Base-by-base conservation (phyloP, 495 filamentous ascomycete species). In the Coniosporium apollinis region DNA sequence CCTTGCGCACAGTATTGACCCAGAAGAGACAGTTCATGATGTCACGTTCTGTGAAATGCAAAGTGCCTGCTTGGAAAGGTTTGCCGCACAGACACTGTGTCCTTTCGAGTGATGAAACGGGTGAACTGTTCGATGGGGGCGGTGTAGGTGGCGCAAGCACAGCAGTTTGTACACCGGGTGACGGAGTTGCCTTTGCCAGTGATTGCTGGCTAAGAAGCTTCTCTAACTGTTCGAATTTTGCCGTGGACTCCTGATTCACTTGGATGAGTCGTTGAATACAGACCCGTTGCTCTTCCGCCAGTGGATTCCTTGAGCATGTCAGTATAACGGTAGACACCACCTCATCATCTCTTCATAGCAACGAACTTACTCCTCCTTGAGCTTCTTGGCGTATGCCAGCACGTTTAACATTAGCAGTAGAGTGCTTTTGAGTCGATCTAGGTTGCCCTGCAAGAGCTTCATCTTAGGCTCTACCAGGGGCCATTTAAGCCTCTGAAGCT, bases 351-450 rank as follows among this genome's bases (percentile, higher is more conserved):
- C n/a, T 8, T 26, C 8, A 26, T 26, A 26, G 8, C 8, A 26
- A n/a, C n/a, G 7, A 13, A 26, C 24, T 26, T 26, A 26, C 24
- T 26, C 24, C 8, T 7, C 7, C 7, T 7, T 13, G 13, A 26
- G 24, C 13, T 8, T 13, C 11, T 48, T 41, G n/a, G 55, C 55
- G 37, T 53, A 59, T 28, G 45, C 49, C 20, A 62, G 50, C 0
- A 62, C 59, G 39, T 57, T 52, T 0, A 62, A 38, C 42, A 59
- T 38, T 5, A 61, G 34, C 9, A 49, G 30, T 41, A 60, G 44
- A 14, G 52, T 59, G 8, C 43, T 45, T 34, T 60, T 62, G 19
- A 62, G 33, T 22, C 49, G 48, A 15, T 61, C 58, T 16, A 61
- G 36, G 22, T 57, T 50, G 2, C 19, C 25, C 9, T 46, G 41